A percentile compares a stretch with the other conserved stretches of the same genome.
Conservation (phyloP, 257 asterid species). For the Penstemon eatonii region DNA sequence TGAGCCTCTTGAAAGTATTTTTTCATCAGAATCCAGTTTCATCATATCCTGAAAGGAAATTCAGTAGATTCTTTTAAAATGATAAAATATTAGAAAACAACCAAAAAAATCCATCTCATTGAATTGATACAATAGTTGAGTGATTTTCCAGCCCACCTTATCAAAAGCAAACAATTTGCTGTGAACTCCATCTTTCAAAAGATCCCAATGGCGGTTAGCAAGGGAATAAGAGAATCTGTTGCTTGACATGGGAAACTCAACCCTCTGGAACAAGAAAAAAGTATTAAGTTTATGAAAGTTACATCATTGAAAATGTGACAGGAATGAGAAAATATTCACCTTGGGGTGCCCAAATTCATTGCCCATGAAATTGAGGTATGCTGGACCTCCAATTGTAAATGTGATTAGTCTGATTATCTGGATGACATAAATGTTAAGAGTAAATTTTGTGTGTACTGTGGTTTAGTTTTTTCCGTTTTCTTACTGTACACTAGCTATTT, state of each 20-base stretch:
- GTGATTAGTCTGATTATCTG: slow-evolving; percentile 94
- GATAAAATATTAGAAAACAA: too few relatives aligned
- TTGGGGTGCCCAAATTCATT: slow-evolving; percentile 96
- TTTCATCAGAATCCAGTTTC: slow-evolving; percentile 70
- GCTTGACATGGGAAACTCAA: slow-evolving; percentile 93
- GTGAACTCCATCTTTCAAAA: slow-evolving; percentile 66
- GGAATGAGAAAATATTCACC: slow-evolving; percentile 41
- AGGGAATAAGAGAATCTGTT: slow-evolving; percentile 74
- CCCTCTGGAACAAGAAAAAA: slow-evolving; percentile 58
- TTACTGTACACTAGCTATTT: too few relatives aligned
- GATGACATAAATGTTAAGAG: slow-evolving; percentile 8
- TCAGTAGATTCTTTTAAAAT: background rate
- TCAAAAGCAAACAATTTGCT: slow-evolving; percentile 69
- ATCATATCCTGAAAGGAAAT: slow-evolving; percentile 75
- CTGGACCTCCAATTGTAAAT: slow-evolving; percentile 85
- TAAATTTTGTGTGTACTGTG: too few relatives aligned
- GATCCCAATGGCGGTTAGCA: slow-evolving; percentile 91
- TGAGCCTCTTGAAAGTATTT: slow-evolving; percentile 65
- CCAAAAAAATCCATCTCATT: too few relatives aligned
- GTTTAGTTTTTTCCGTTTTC: too few relatives aligned
- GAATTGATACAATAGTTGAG: background rate
- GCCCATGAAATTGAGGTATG: slow-evolving; percentile 97
- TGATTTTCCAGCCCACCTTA: slow-evolving; percentile 49
- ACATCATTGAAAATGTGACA: slow-evolving; percentile 4
- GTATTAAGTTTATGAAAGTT: slow-evolving; percentile 16